These are phyloP conservation scores for Fimicolochytrium jonesii DNA, from an alignment of 192 early-diverging fungal genomes.

Conservation along the genomic window DNA sequence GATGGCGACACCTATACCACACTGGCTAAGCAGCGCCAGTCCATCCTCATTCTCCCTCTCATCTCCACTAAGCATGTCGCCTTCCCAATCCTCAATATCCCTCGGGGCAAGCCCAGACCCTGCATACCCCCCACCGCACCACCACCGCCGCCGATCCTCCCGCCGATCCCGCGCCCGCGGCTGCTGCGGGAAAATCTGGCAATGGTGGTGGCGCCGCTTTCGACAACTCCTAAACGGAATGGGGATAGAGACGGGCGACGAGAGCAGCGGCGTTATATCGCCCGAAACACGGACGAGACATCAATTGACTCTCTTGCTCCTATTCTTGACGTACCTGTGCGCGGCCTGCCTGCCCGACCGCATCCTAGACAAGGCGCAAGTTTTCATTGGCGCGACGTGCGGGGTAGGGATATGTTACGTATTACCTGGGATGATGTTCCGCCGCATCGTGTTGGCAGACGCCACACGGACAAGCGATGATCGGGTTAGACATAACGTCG, in stretches of 20 bases:
- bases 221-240: too few species aligned
- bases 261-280: too few species aligned
- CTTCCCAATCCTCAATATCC: too few species aligned
- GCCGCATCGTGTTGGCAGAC: not conserved
- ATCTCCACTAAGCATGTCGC: too few species aligned
- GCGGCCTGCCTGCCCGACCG: conserved; percentile 7
- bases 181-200: too few species aligned
- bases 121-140: not conserved
- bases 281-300: not conserved
- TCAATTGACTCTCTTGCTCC: conserved; percentile 5
- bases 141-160: not conserved
- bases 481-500: too few species aligned
- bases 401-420: conserved; percentile 28
- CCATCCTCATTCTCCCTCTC: too few species aligned
- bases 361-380: conserved; percentile 12
- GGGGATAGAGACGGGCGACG: too few species aligned
- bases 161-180: not conserved
- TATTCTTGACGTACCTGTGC: conserved; percentile 9
- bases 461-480: not conserved
- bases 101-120: too few species aligned
- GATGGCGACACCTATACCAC: too few species aligned
- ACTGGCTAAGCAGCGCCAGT: too few species aligned
- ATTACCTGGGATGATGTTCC: conserved; percentile 22
- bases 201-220: too few species aligned
- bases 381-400: conserved; percentile 27